Evolutionary conservation across 1,284 basidiomycete genomes (phyloP), one percentile per base, ranked within the genome.

Genomic region (Naganishia sp.): DNA sequence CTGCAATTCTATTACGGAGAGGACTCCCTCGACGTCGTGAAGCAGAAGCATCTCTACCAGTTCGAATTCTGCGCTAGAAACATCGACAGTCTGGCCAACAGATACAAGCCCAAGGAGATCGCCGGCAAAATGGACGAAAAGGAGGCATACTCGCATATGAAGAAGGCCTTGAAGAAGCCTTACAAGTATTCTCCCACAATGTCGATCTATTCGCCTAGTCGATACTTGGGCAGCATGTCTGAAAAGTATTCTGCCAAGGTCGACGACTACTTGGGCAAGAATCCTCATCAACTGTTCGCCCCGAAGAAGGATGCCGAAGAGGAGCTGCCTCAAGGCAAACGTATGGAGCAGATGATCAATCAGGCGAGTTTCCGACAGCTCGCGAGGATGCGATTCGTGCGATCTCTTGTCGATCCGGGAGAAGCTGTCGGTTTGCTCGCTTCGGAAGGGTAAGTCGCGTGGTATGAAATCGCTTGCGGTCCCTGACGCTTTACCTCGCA

Each of bases 1-100:
- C 90, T 96, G 71, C 96, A 99, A 80, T 99, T 99, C 84, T 84
- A 90, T 69, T 99, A 99, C 77, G 96, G 96, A 18, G 96, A 97
- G 67, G 96, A 99, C 73, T 89, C 90, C 15, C 84, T 99, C 65
- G 96, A 99, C 77, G 93, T 98, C 45, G 97, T 94, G 67, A 95
- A 92, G 81, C 91, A 93, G 79, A 93, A 91, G 76, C 91, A 95
- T 79, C 82, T 95, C 45, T 81, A 83, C 68, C 86, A 97, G 75
- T 98, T 98, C 80, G 90, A 94, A 74, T 99, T 99, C 79, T 88
- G 93, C 61, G 90, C 90, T 10, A 86, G 88, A 73, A 99, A 99
- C 81, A 87, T 90, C 73, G 78, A 85, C 35, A 90, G 93, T 45
- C 84, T 97, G 71, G 84, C 90, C 68, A 86, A 88, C 71, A 85